A percentile compares a stretch with the other conserved stretches of the same genome.
Evolutionary conservation across 2,329 filamentous ascomycete species (phyloP).

Genomic region (Waltergamsia citrina): DNA sequence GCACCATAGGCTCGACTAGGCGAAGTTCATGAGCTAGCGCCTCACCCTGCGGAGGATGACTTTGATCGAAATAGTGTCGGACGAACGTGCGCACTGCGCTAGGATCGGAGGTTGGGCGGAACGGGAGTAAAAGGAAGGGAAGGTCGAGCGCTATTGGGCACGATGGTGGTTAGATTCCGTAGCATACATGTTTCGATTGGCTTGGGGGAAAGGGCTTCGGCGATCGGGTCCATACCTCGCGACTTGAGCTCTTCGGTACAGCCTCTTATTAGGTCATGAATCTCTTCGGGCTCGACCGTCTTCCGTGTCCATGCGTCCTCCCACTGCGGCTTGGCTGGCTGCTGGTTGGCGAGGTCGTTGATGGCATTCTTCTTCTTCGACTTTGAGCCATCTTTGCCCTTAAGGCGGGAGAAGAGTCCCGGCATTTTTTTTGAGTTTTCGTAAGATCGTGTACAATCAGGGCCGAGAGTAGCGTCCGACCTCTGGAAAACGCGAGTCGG

Average conservation of each 20-base stretch:
- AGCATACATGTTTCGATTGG: not conserved
- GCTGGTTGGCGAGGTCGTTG: constrained; percentile 37
- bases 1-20: constrained; percentile 87
- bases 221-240: constrained; percentile 66
- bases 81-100: constrained; percentile 88
- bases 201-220: not conserved
- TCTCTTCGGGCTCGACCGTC: constrained; percentile 78
- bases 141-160: constrained; percentile 63
- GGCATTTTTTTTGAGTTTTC: constrained; percentile 33
- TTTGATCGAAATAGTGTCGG: constrained; percentile 77
- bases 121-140: constrained; percentile 88
- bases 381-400: constrained; percentile 62
- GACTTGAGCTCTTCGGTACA: constrained; percentile 91
- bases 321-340: constrained; percentile 66
- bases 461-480: no score
- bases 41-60: constrained; percentile 57
- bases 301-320: constrained; percentile 80
- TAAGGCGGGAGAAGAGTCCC: constrained; percentile 55
- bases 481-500: not conserved
- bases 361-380: constrained; percentile 56
- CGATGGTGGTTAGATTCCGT: not conserved
- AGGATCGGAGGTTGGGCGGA: constrained; percentile 85
- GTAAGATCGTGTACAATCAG: no score
- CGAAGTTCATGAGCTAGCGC: constrained; percentile 75
- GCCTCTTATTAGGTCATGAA: constrained; percentile 74